These are phyloP conservation scores for Talaromyces pinophilus DNA, from an alignment of 2,329 filamentous ascomycete species.

Conservation along the genomic window DNA sequence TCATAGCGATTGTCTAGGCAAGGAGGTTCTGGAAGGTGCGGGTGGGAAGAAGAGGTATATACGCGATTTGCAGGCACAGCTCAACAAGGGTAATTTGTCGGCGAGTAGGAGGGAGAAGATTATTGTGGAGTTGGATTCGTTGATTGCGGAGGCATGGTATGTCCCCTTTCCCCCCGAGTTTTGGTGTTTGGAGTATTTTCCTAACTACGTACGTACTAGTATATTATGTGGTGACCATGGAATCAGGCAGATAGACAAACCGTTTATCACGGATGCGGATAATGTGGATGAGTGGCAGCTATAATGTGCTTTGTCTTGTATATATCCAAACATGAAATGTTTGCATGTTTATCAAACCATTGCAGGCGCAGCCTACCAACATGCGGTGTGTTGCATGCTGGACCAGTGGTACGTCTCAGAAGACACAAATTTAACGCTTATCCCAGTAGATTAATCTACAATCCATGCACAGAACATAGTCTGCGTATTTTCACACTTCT, in stretches of 20 bases:
- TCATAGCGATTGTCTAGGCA: constrained; percentile 89
- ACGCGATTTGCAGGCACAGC: constrained; percentile 78
- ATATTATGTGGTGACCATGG: constrained; percentile 93
- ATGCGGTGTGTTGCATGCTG: too few relatives aligned
- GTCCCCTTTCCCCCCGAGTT: constrained; percentile 32
- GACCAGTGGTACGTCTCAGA: too few relatives aligned
- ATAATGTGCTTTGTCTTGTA: neutral
- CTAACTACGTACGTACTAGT: constrained; percentile 49
- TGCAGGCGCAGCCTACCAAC: too few relatives aligned
- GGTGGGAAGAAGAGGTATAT: constrained; percentile 79
- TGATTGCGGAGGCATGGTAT: constrained; percentile 88
- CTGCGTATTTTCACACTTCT: too few relatives aligned
- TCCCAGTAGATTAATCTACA: too few relatives aligned
- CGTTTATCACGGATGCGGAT: constrained; percentile 76
- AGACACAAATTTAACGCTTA: too few relatives aligned
- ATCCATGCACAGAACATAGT: too few relatives aligned
- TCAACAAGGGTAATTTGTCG: constrained; percentile 71
- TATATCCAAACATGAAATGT: too few relatives aligned
- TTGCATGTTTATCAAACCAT: too few relatives aligned
- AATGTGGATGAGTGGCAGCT: constrained; percentile 78
- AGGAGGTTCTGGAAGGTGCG: constrained; percentile 78
- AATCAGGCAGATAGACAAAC: constrained; percentile 90
- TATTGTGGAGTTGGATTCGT: constrained; percentile 83
- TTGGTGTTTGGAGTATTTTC: neutral
- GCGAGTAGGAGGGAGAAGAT: constrained; percentile 76